Percentiles rank a stretch among this genome's conserved stretches.
These are phyloP conservation scores for Immersiporthe knoxdaviesiana DNA, from an alignment of 2,329 filamentous ascomycete genomes.

Conservation along the genomic window DNA sequence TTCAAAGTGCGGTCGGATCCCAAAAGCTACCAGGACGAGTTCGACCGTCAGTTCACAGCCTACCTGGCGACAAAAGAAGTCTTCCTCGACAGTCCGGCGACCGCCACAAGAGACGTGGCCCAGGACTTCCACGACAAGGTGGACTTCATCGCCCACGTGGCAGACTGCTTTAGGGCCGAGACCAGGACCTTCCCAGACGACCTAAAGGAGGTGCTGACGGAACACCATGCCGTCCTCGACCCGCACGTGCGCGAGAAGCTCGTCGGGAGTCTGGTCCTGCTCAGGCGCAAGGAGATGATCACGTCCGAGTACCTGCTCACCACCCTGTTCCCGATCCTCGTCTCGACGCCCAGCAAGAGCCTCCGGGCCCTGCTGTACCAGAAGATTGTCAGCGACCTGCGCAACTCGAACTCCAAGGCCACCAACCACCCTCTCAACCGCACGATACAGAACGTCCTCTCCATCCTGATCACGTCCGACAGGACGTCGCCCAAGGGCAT, in stretches of 20 bases:
- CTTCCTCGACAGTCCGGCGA: conserved; percentile 81
- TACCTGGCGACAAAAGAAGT: conserved; percentile 92
- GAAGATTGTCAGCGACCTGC: conserved; percentile 90
- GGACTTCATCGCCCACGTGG: conserved; percentile 90
- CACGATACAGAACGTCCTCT: conserved; percentile 89
- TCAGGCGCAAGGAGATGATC: conserved; percentile 90
- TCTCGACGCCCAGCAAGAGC: conserved; percentile 89
- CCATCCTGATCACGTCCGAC: conserved; percentile 88
- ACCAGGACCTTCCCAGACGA: conserved; percentile 78
- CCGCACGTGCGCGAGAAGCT: conserved; percentile 90
- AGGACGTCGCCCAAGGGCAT: conserved; percentile 82
- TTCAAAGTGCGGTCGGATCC: conserved; percentile 91
- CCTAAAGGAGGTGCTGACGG: conserved; percentile 76
- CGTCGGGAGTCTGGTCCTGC: conserved; percentile 83
- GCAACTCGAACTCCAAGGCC: conserved; percentile 82
- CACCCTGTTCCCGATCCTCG: conserved; percentile 90
- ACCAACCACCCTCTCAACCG: conserved; percentile 93
- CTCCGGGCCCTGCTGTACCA: conserved; percentile 80
- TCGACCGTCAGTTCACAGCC: conserved; percentile 83
- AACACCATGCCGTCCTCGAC: conserved; percentile 82
- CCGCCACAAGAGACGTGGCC: conserved; percentile 75
- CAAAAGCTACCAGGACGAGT: conserved; percentile 84
- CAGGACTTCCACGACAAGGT: conserved; percentile 89
- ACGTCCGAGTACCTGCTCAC: conserved; percentile 83
- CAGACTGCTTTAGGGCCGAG: conserved; percentile 87